A percentile compares a stretch with the other conserved stretches of the same genome.
Evolutionary conservation across 2,329 filamentous ascomycete species (phyloP).

Genomic region (Neofusicoccum umdonicola): DNA sequence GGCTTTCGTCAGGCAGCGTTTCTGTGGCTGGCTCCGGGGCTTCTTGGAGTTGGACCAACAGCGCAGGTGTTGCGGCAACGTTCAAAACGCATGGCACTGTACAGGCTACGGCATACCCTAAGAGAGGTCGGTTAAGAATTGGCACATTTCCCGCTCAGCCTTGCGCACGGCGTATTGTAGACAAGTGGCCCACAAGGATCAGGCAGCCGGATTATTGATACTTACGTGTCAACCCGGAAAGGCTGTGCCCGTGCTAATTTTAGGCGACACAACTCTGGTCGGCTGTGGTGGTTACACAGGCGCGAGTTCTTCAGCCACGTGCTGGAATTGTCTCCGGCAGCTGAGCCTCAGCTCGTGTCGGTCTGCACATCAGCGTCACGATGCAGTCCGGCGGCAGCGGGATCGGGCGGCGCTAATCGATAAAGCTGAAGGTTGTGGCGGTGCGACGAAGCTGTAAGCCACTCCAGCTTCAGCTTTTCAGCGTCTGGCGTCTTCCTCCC

Average conservation of each 20-base stretch:
- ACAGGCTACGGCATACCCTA: background rate
- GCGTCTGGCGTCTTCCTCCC: background rate
- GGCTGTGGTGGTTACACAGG: background rate
- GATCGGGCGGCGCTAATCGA: background rate
- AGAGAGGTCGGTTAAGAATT: background rate
- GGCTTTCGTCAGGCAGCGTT: background rate
- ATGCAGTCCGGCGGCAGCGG: background rate
- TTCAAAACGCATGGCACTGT: background rate
- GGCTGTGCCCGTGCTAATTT: too few relatives aligned
- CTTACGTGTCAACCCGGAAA: too few relatives aligned
- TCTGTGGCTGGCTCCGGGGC: background rate
- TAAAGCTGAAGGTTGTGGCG: background rate
- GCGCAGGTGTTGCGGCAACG: constrained; percentile 9
- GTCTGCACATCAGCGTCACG: background rate
- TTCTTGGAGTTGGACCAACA: background rate
- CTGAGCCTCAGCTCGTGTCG: background rate
- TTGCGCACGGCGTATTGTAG: too few relatives aligned
- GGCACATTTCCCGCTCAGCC: background rate
- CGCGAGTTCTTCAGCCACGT: background rate
- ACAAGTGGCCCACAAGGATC: too few relatives aligned
- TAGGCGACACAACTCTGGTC: too few relatives aligned
- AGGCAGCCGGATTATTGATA: too few relatives aligned
- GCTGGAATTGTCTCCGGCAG: background rate
- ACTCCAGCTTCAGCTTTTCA: background rate
- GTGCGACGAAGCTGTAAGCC: background rate